These are phyloP conservation scores for Fusarium sp. DNA, from an alignment of 2,329 filamentous ascomycete genomes.

Conservation along the genomic window DNA sequence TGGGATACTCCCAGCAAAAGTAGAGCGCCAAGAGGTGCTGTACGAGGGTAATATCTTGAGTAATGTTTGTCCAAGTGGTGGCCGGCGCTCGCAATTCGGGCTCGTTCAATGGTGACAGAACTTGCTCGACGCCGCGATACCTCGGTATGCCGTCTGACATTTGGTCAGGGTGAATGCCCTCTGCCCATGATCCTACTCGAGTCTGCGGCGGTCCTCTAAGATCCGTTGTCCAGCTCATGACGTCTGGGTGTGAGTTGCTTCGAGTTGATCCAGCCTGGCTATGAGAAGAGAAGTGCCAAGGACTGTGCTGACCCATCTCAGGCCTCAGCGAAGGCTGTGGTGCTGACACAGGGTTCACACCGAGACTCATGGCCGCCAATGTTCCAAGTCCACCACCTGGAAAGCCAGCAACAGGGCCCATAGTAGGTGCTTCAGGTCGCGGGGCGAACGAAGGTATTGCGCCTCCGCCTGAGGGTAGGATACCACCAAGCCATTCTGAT, in stretches of 20 bases:
- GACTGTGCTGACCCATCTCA: constrained; percentile 57
- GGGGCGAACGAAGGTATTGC: constrained; percentile 43
- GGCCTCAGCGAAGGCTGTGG: constrained; percentile 46
- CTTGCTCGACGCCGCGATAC: constrained; percentile 57
- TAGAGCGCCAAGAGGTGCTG: constrained; percentile 73
- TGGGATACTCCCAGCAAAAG: constrained; percentile 82
- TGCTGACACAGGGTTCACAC: constrained; percentile 45
- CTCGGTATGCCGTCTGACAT: constrained; percentile 46
- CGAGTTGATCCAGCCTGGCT: constrained; percentile 59
- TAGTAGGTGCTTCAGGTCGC: constrained; percentile 22
- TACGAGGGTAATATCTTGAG: constrained; percentile 66
- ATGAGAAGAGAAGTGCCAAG: constrained; percentile 60
- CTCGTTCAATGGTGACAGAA: constrained; percentile 58
- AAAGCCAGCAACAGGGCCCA: constrained; percentile 44
- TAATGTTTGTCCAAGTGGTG: constrained; percentile 70
- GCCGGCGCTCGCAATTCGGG: constrained; percentile 56
- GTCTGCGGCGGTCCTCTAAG: constrained; percentile 53
- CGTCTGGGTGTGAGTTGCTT: constrained; percentile 59
- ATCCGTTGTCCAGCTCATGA: constrained; percentile 59
- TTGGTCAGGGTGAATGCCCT: constrained; percentile 52
- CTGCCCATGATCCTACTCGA: constrained; percentile 62
- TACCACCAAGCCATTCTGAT: constrained; percentile 62
- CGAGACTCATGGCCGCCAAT: constrained; percentile 47
- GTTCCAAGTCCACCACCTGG: constrained; percentile 40
- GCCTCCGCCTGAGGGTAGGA: constrained; percentile 46